A percentile compares a stretch with the other conserved stretches of the same genome.
Conservation (phyloP, 805 yeast genomes). For the Nakazawaea ernobii region DNA sequence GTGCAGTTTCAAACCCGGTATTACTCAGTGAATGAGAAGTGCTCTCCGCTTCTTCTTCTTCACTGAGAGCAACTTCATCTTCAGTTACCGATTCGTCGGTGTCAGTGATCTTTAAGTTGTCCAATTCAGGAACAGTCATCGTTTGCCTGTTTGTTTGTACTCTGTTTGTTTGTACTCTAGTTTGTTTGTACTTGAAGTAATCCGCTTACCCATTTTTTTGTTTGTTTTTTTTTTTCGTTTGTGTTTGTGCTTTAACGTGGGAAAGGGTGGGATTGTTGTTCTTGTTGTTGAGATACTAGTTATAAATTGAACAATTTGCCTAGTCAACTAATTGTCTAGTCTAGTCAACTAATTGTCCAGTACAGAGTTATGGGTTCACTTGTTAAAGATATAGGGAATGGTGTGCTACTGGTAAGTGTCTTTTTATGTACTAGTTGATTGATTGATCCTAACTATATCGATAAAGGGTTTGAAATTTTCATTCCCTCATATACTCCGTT, state of each 20-base stretch:
- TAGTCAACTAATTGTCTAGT: too few species aligned
- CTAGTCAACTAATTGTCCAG: too few species aligned
- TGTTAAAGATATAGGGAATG: neutral
- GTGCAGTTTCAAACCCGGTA: neutral
- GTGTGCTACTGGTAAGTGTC: neutral
- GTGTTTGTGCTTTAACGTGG: too few species aligned
- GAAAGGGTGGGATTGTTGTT: too few species aligned
- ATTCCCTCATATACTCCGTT: conserved; percentile 30
- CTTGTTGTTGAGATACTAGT: too few species aligned
- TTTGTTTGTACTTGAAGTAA: neutral
- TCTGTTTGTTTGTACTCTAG: neutral
- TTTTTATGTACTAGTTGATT: neutral
- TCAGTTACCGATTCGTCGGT: neutral
- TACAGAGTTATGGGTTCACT: too few species aligned
- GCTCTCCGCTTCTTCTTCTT: neutral
- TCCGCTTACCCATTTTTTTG: neutral
- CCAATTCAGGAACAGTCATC: neutral
- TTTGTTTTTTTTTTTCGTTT: too few species aligned
- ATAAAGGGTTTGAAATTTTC: conserved; percentile 11
- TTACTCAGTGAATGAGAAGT: neutral
- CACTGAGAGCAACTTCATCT: neutral
- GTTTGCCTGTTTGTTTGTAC: neutral
- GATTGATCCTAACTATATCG: neutral
- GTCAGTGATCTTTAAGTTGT: neutral
- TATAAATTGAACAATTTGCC: neutral